phyloP scores from a whole-genome alignment of 2,329 filamentous ascomycete species.

The Aureobasidium sp. region DNA sequence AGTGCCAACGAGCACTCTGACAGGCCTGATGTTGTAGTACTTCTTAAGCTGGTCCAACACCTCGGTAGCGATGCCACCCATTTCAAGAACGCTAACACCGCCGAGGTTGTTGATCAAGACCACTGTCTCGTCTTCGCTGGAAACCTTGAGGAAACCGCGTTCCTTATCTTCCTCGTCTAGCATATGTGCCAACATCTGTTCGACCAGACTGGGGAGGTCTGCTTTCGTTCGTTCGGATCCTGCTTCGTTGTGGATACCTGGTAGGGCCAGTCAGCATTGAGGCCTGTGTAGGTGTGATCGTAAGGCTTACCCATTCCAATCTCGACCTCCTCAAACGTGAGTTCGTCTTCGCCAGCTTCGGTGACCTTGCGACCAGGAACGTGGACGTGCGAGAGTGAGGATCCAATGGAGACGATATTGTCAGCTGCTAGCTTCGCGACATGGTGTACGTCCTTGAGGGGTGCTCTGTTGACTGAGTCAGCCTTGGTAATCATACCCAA shows the following conservation, averaged over 20 bases:
- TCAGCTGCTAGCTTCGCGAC: slow-evolving; percentile 63
- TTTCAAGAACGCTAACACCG: slow-evolving; percentile 62
- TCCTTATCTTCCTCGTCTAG: slow-evolving; percentile 57
- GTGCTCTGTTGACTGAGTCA: slow-evolving; percentile 24
- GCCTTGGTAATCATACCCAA: not conserved
- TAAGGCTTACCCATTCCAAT: slow-evolving; percentile 53
- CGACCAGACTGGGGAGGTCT: slow-evolving; percentile 36
- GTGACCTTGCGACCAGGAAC: slow-evolving; percentile 64
- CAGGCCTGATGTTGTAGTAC: slow-evolving; percentile 52
- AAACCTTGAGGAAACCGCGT: slow-evolving; percentile 59
- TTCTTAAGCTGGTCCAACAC: slow-evolving; percentile 52
- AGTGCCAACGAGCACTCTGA: slow-evolving; percentile 54
- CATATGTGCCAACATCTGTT: slow-evolving; percentile 57
- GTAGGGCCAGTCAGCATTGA: not conserved
- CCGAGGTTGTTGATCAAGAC: slow-evolving; percentile 69
- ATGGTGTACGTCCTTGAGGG: slow-evolving; percentile 60
- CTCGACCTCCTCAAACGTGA: slow-evolving; percentile 54
- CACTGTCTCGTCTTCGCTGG: slow-evolving; percentile 53
- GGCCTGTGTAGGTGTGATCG: not conserved
- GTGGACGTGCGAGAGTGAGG: slow-evolving; percentile 84
- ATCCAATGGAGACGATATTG: slow-evolving; percentile 78
- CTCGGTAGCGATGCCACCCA: slow-evolving; percentile 64
- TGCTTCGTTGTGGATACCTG: slow-evolving; percentile 52
- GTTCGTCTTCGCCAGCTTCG: slow-evolving; percentile 47
- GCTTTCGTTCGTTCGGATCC: slow-evolving; percentile 33